A percentile compares a stretch with the other conserved stretches of the same genome.
These are phyloP conservation scores for Penicillium fuscoglaucum DNA, from an alignment of 2,329 filamentous ascomycete genomes.

Conservation along the genomic window DNA sequence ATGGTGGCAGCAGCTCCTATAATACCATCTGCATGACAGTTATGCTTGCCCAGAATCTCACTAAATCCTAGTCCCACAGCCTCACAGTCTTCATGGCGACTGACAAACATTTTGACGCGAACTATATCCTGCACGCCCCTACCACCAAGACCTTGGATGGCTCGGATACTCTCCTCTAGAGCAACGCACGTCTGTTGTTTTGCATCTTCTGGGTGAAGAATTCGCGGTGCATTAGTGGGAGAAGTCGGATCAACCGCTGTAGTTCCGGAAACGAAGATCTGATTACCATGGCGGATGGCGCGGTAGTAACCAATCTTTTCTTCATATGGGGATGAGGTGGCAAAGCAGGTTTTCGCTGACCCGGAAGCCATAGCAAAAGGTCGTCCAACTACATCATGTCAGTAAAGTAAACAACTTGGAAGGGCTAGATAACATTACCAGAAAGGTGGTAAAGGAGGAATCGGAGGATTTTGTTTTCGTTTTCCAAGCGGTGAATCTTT, in stretches of 20 bases:
- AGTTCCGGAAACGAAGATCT: conserved; percentile 43
- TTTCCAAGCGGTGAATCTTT: background rate
- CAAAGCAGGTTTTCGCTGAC: conserved; percentile 28
- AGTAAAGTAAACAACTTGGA: background rate
- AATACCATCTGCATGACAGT: conserved; percentile 21
- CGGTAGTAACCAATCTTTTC: conserved; percentile 41
- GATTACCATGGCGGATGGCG: conserved; percentile 37
- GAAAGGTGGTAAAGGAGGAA: too few relatives aligned
- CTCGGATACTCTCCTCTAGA: conserved; percentile 30
- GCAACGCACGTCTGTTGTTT: conserved; percentile 33
- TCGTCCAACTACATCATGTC: background rate
- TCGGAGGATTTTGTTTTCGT: background rate
- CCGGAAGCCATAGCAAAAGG: background rate
- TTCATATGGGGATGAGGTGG: conserved; percentile 41
- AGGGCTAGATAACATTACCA: background rate
- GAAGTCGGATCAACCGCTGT: conserved; percentile 39
- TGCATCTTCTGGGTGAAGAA: conserved; percentile 36
- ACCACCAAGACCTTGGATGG: conserved; percentile 36
- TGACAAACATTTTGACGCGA: conserved; percentile 40
- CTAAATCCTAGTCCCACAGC: conserved; percentile 33
- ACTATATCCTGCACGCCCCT: conserved; percentile 35
- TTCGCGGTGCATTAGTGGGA: conserved; percentile 27
- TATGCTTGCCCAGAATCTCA: conserved; percentile 30
- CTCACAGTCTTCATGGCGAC: conserved; percentile 30
- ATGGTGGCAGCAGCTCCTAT: conserved; percentile 38